phyloP scores from a whole-genome alignment of 768 basidiomycete genomes.

The Peribolospora baueri region DNA sequence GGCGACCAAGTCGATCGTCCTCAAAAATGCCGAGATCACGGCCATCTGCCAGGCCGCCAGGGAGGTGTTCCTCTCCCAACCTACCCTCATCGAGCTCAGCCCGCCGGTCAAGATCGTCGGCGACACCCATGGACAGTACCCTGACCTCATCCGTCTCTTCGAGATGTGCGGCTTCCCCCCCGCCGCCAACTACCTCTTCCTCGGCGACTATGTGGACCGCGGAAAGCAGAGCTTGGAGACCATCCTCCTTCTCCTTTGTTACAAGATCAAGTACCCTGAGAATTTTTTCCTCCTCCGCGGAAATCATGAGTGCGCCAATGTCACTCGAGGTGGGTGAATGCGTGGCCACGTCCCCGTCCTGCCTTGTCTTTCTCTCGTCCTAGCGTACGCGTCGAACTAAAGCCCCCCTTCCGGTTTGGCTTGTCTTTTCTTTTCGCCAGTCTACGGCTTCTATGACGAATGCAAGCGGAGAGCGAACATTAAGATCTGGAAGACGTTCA shows the following conservation, averaged over 20 bases:
- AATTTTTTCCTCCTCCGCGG: constrained; percentile 95
- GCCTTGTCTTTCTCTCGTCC: background rate
- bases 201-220: constrained; percentile 96
- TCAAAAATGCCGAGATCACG: constrained; percentile 90
- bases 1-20: constrained; percentile 66
- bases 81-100: constrained; percentile 84
- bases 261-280: constrained; percentile 99
- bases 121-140: constrained; percentile 97
- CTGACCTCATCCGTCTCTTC: constrained; percentile 89
- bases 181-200: constrained; percentile 86
- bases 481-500: constrained; percentile 99
- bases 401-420: background rate
- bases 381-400: constrained; percentile 6
- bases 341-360: background rate
- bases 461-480: constrained; percentile 98
- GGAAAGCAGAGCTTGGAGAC: constrained; percentile 98
- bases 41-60: constrained; percentile 84
- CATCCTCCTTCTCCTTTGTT: constrained; percentile 82
- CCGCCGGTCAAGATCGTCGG: constrained; percentile 99
- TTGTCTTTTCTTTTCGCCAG: constrained; percentile 24
- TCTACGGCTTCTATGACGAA: constrained; percentile 99
- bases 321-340: constrained; percentile 59
- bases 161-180: constrained; percentile 99
- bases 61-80: constrained; percentile 86
- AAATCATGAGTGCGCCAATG: constrained; percentile 98